Conservation (phyloP, 768 basidiomycete genomes). For the Lentinus brumalis region DNA sequence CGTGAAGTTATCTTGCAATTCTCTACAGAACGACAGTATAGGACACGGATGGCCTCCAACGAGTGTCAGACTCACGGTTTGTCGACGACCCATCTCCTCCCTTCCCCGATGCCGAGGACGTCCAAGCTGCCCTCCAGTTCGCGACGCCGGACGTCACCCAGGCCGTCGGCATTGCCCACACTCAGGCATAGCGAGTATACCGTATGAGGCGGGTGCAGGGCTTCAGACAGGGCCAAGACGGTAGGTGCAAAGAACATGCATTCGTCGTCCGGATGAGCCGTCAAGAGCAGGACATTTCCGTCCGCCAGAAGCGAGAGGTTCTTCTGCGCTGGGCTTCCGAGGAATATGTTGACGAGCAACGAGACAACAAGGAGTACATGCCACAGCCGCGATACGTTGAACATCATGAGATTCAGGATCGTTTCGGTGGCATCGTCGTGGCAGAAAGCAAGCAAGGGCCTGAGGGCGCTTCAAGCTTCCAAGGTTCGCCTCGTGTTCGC, state of each 20-base stretch:
- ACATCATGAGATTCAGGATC: not conserved
- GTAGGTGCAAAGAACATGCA: conserved; percentile 93
- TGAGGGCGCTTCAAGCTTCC: too few relatives aligned
- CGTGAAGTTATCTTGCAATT: conserved; percentile 77
- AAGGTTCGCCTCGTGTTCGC: too few relatives aligned
- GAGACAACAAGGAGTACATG: not conserved
- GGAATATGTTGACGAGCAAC: not conserved
- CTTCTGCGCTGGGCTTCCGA: conserved; percentile 4
- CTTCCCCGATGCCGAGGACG: conserved; percentile 60
- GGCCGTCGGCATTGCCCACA: conserved; percentile 75
- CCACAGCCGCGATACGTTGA: not conserved
- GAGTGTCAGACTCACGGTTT: conserved; percentile 57
- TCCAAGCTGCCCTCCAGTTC: conserved; percentile 70
- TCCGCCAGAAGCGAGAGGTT: not conserved
- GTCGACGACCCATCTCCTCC: conserved; percentile 62
- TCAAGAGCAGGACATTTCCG: conserved; percentile 61
- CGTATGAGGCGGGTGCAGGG: conserved; percentile 34
- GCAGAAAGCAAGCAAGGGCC: too few relatives aligned
- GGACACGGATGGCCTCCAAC: not conserved
- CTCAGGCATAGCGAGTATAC: conserved; percentile 72
- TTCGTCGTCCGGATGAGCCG: conserved; percentile 95
- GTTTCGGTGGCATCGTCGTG: too few relatives aligned
- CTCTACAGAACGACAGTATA: conserved; percentile 37
- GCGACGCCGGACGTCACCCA: conserved; percentile 56
- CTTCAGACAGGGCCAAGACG: conserved; percentile 50